These are phyloP conservation scores for Geotrichum carabidarum DNA, from an alignment of 1,139 yeast genomes.

Conservation along the genomic window DNA sequence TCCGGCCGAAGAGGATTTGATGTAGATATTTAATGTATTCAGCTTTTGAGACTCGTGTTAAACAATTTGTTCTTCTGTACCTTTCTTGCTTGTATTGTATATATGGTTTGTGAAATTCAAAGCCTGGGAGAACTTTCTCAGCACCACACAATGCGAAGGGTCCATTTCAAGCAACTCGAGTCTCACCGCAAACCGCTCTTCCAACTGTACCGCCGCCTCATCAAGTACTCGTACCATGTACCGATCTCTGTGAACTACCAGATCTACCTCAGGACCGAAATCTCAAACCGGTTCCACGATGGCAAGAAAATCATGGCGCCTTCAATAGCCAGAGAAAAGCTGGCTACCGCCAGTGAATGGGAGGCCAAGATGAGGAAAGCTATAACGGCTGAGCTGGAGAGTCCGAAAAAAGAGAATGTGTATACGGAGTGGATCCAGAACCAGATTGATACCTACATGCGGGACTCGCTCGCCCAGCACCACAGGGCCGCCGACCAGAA, in stretches of 20 bases:
- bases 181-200: constrained; percentile 17
- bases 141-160: constrained; percentile 7
- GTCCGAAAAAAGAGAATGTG: background rate
- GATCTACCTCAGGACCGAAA: constrained; percentile 6
- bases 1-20: constrained; percentile 12
- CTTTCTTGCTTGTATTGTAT: too few relatives aligned
- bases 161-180: constrained; percentile 13
- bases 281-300: constrained; percentile 10
- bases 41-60: background rate
- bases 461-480: background rate
- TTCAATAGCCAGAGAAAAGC: background rate
- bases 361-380: constrained; percentile 10
- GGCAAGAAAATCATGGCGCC: constrained; percentile 12
- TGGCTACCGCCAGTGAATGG: constrained; percentile 7
- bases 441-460: constrained; percentile 6
- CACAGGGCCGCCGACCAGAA: constrained; percentile 1
- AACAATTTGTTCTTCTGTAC: background rate
- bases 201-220: constrained; percentile 11
- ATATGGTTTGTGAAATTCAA: background rate
- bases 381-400: background rate
- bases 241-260: constrained; percentile 15
- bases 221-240: constrained; percentile 14
- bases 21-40: background rate
- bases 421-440: constrained; percentile 10
- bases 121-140: background rate